Evolutionary conservation across 1,284 basidiomycete genomes (phyloP).

Genomic region (Omphalotus olearius): DNA sequence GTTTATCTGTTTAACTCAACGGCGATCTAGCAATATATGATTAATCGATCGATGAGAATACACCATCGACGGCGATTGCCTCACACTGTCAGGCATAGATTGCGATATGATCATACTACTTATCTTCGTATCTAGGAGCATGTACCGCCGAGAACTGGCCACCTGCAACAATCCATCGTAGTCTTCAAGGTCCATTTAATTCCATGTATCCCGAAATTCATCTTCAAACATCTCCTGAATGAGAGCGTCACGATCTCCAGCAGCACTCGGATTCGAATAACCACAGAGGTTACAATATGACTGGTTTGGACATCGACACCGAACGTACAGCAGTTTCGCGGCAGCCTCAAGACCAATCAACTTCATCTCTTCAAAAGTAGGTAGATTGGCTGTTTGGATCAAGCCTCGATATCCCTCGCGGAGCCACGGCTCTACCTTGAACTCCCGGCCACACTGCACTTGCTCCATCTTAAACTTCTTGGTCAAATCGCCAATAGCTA

Average conservation of each 20-base stretch:
- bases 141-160: background rate
- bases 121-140: no score
- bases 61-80: no score
- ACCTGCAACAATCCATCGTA: background rate
- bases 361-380: background rate
- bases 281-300: background rate
- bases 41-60: no score
- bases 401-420: background rate
- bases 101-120: no score
- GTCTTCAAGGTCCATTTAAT: background rate
- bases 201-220: no score
- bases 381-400: background rate
- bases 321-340: background rate
- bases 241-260: no score
- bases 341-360: background rate
- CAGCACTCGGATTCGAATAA: background rate
- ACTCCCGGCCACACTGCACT: constrained; percentile 7
- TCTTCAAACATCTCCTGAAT: no score
- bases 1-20: background rate
- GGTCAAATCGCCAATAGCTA: constrained; percentile 20
- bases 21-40: background rate
- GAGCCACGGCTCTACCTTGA: background rate
- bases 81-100: no score
- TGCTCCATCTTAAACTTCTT: constrained; percentile 4
- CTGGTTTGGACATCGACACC: no score